Evolutionary conservation across 1,139 yeast species (phyloP).

Genomic region (Candida frijolesensis): DNA sequence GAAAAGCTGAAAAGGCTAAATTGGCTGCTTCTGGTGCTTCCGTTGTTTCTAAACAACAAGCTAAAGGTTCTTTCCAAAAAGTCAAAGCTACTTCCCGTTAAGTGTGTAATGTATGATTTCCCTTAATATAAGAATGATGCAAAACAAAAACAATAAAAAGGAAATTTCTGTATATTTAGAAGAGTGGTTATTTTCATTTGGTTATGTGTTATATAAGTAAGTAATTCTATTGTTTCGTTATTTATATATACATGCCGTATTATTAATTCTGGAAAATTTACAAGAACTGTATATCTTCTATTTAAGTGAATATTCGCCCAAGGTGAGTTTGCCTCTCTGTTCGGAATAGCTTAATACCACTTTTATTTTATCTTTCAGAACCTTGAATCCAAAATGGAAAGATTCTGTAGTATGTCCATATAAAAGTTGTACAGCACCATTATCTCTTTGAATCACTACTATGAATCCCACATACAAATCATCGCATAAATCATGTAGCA

Average conservation of each 20-base stretch:
- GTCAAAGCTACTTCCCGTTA: slow-evolving; percentile 97
- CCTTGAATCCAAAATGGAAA: slow-evolving; percentile 42
- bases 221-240: slow-evolving; percentile 9
- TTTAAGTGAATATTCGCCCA: slow-evolving; percentile 36
- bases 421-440: slow-evolving; percentile 20
- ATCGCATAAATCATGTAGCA: slow-evolving; percentile 6
- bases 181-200: neutral
- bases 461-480: slow-evolving; percentile 36
- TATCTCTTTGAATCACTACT: slow-evolving; percentile 21
- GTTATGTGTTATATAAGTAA: slow-evolving; percentile 9
- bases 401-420: slow-evolving; percentile 49
- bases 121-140: slow-evolving; percentile 11
- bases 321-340: slow-evolving; percentile 28
- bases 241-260: slow-evolving; percentile 9
- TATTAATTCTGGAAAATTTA: slow-evolving; percentile 1
- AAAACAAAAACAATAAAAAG: neutral
- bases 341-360: slow-evolving; percentile 29
- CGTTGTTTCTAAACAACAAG: slow-evolving; percentile 76
- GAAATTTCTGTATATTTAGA: slow-evolving; percentile 14
- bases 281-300: neutral
- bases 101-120: slow-evolving; percentile 21
- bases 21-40: slow-evolving; percentile 73
- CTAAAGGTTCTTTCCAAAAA: slow-evolving; percentile 95
- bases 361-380: slow-evolving; percentile 18
- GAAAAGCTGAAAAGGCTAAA: slow-evolving; percentile 94